Conservation (phyloP, 2,329 filamentous ascomycete genomes). For the Huntiella bhutanensis region DNA sequence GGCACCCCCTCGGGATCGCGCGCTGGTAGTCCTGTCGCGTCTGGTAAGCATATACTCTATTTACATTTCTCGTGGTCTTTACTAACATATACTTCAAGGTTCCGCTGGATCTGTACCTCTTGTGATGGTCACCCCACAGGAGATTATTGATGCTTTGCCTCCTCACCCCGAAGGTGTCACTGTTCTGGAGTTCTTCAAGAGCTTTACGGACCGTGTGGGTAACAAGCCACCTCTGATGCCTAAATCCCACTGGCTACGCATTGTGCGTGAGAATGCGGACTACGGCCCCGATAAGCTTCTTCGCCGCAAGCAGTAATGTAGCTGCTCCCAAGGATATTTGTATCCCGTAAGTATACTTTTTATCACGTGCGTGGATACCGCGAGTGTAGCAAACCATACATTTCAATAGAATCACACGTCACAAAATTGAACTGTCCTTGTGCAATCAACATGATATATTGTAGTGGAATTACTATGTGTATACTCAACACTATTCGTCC, state of each 20-base stretch:
- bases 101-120: constrained; percentile 18
- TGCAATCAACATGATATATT: neutral
- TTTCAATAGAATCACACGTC: no score
- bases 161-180: constrained; percentile 31
- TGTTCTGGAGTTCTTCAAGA: constrained; percentile 33
- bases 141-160: constrained; percentile 36
- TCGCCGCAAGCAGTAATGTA: constrained; percentile 21
- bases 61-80: neutral
- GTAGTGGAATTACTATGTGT: neutral
- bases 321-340: neutral
- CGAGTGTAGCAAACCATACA: no score
- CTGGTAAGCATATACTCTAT: constrained; percentile 18
- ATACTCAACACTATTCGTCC: constrained; percentile 45
- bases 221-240: constrained; percentile 32
- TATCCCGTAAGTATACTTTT: no score
- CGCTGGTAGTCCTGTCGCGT: constrained; percentile 36
- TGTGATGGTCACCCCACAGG: constrained; percentile 25
- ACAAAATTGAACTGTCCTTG: neutral
- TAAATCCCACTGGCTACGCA: constrained; percentile 35
- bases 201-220: constrained; percentile 34
- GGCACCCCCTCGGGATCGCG: constrained; percentile 39
- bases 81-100: constrained; percentile 4
- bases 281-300: constrained; percentile 37
- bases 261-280: constrained; percentile 36
- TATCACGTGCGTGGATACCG: no score